Evolutionary conservation across 1,139 yeast species (phyloP).

Genomic region (Geotrichum australiense): DNA sequence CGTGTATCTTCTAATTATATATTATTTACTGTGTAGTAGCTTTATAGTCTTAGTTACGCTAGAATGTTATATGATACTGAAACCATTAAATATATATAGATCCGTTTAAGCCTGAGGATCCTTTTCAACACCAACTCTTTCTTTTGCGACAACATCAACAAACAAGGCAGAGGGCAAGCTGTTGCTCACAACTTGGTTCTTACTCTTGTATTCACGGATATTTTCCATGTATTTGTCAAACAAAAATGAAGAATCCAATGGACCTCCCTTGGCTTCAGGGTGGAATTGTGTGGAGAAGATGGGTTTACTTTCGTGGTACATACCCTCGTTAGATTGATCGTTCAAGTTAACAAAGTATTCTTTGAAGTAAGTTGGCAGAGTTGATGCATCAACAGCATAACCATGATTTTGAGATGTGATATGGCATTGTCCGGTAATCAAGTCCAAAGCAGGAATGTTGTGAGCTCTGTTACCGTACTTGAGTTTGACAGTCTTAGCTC

Average conservation of each 20-base stretch:
- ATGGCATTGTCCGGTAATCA: conserved; percentile 86
- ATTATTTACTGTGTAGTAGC: no score
- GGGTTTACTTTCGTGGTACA: conserved; percentile 80
- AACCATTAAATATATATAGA: no score
- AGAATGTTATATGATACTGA: no score
- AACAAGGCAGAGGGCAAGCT: conserved; percentile 53
- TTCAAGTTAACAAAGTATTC: conserved; percentile 88
- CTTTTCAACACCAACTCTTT: conserved; percentile 55
- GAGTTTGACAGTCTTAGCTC: conserved; percentile 86
- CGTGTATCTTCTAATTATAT: not conserved
- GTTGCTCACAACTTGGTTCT: conserved; percentile 34
- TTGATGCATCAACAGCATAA: conserved; percentile 82
- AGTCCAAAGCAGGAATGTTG: conserved; percentile 91
- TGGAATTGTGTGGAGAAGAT: conserved; percentile 96
- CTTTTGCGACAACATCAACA: conserved; percentile 76
- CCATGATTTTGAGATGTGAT: conserved; percentile 98
- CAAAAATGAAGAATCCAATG: conserved; percentile 81
- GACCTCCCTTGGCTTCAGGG: conserved; percentile 99
- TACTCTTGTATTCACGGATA: conserved; percentile 51
- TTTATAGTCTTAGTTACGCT: no score
- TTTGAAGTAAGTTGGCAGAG: conserved; percentile 70
- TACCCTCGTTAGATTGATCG: conserved; percentile 95
- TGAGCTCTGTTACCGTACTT: conserved; percentile 98
- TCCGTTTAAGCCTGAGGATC: conserved; percentile 26
- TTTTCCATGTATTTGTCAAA: conserved; percentile 82